Evolutionary conservation across 208 protist species (phyloP).

Genomic region (Acanthamoeba triangularis): DNA sequence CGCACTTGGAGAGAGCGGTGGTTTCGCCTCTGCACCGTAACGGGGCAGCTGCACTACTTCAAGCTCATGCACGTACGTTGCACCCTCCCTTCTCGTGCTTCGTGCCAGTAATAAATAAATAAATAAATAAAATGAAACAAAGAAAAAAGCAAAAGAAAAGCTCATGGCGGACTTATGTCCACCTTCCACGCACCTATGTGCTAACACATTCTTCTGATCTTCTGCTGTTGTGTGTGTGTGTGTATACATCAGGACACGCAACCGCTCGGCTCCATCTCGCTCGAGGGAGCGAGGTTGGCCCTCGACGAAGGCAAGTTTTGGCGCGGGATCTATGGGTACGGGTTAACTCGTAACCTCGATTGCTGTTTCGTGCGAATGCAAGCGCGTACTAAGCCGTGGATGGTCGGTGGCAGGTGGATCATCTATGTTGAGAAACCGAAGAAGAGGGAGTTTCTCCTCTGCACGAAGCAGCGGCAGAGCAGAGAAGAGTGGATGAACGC

Average conservation of each 20-base stretch:
- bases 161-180: not conserved
- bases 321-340: not conserved
- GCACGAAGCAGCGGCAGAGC: conserved; percentile 7
- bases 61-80: conserved; percentile 10
- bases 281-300: not conserved
- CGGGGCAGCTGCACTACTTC: not conserved
- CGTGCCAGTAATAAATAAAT: too few relatives aligned
- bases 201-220: too few relatives aligned
- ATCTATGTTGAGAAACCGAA: not conserved
- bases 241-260: not conserved
- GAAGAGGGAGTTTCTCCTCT: conserved; percentile 13
- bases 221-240: not conserved
- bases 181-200: not conserved
- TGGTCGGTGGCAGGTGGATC: not conserved
- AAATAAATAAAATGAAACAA: too few relatives aligned
- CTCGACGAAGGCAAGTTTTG: conserved; percentile 21
- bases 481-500: not conserved
- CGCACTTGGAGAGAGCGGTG: conserved; percentile 8
- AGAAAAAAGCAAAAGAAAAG: too few relatives aligned
- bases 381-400: not conserved
- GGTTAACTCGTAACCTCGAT: not conserved
- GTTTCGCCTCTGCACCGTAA: conserved; percentile 7
- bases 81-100: not conserved
- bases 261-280: conserved; percentile 13
- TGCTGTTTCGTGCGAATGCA: not conserved